phyloP scores from a whole-genome alignment of 2,329 filamentous ascomycete genomes.

The Bipolaris oryzae region DNA sequence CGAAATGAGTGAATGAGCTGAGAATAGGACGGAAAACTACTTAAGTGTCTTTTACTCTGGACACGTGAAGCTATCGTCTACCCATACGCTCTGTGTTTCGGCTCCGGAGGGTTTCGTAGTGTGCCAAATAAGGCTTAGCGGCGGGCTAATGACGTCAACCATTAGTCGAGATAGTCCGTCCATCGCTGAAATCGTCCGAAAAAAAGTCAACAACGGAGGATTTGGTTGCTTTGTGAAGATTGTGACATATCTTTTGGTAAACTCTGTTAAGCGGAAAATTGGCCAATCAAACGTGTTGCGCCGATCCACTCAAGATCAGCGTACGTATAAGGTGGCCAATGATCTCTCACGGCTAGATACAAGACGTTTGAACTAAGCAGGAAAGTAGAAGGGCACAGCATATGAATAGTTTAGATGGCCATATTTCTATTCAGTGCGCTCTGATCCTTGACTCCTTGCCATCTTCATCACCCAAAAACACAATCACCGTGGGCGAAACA shows the following conservation, averaged over 20 bases:
- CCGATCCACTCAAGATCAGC: not conserved
- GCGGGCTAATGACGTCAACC: conserved; percentile 32
- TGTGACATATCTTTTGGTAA: not conserved
- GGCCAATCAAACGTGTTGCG: not conserved
- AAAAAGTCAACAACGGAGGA: not conserved
- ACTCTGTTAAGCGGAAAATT: too few species aligned
- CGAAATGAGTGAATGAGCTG: not conserved
- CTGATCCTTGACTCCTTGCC: too few species aligned
- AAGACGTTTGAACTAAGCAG: not conserved
- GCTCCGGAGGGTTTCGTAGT: conserved; percentile 26
- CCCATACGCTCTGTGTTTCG: conserved; percentile 28
- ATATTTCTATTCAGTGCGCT: too few species aligned
- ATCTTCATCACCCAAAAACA: too few species aligned
- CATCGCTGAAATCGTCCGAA: not conserved
- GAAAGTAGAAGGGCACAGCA: not conserved
- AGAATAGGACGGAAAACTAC: not conserved
- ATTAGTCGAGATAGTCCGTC: conserved; percentile 7
- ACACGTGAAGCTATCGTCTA: conserved; percentile 9
- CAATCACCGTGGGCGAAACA: too few species aligned
- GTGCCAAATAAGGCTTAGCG: conserved; percentile 24
- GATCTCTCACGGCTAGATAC: not conserved
- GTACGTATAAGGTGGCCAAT: not conserved
- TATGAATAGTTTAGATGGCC: not conserved
- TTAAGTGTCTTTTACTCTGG: not conserved
- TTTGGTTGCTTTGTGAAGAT: not conserved